phyloP scores from a whole-genome alignment of 805 yeast genomes.

The Sugiyamaella smithiae region DNA sequence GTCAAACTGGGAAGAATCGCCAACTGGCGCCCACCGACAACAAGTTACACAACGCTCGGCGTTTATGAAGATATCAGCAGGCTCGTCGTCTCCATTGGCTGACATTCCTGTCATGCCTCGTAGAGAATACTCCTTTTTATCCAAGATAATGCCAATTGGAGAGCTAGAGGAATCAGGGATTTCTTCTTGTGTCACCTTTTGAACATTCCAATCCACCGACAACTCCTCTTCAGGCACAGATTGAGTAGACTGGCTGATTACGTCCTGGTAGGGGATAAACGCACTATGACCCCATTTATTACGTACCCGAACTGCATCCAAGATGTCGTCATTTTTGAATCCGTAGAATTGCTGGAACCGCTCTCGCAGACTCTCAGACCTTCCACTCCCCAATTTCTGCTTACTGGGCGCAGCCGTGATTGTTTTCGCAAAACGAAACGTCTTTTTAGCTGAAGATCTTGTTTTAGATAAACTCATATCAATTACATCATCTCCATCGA shows the following conservation, averaged over 20 bases:
- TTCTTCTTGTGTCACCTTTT: not conserved
- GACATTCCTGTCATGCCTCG: not conserved
- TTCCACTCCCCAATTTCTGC: not conserved
- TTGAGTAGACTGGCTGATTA: constrained; percentile 18
- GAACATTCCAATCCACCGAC: not conserved
- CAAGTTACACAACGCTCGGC: constrained; percentile 54
- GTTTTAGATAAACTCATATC: constrained; percentile 6
- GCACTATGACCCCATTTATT: constrained; percentile 49
- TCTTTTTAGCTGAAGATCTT: not conserved
- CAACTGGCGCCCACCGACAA: constrained; percentile 47
- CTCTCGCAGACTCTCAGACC: constrained; percentile 37
- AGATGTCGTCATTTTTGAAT: constrained; percentile 42
- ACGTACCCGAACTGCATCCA: constrained; percentile 44
- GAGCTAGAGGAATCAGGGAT: not conserved
- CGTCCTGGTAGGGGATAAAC: constrained; percentile 41
- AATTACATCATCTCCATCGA: constrained; percentile 8
- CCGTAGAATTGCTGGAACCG: constrained; percentile 50
- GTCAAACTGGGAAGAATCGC: constrained; percentile 30
- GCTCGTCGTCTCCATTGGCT: constrained; percentile 25
- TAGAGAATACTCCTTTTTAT: not conserved
- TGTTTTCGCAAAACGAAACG: constrained; percentile 1
- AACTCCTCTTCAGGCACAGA: not conserved
- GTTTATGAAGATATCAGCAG: constrained; percentile 43
- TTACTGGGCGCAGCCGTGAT: not conserved
- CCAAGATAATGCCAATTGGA: not conserved